Base-by-base conservation (phyloP, 441 rosid species). In the Lepidium campestre region DNA sequence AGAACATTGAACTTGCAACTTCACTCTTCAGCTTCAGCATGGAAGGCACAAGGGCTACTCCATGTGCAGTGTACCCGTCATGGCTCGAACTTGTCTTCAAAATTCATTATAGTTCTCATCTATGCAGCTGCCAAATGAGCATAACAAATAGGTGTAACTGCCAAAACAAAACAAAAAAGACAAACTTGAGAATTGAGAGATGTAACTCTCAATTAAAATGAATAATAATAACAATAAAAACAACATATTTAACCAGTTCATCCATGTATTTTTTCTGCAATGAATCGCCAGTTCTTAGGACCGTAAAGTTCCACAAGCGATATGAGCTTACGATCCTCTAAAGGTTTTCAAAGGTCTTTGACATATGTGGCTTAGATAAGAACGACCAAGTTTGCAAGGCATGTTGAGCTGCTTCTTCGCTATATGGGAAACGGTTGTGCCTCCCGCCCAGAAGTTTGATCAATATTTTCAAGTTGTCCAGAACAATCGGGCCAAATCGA, bases 251-350 rank as follows among this genome's bases (percentile, higher is more conserved):
- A 67, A 90, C 94, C 87, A 70, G 92, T 83, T 85, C 95, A 81
- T 68, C 91, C 88, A 74, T 79, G 81, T 60, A 90, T 55, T 68
- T 85, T 86, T 48, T 82, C 82, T 45, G 89, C 92, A 55, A 88
- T 85, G 54, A 72, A 75, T 62, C 83, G 85, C 97, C 94, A 90
- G 63, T 88, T n/a, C n/a, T n/a, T n/a, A n/a, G n/a, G n/a, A n/a
- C n/a, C n/a, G n/a, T n/a, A n/a, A n/a, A n/a, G n/a, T n/a, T n/a
- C n/a, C n/a, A n/a, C n/a, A n/a, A n/a, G n/a, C n/a, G n/a, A n/a
- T n/a, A n/a, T n/a, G n/a, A n/a, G n/a, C n/a, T n/a, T n/a, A n/a
- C n/a, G n/a, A n/a, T n/a, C n/a, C n/a, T n/a, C n/a, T n/a, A n/a
- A n/a, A n/a, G n/a, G n/a, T n/a, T n/a, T n/a, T n/a, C n/a, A n/a